These are phyloP conservation scores for Nicotiana noctiflora DNA, from an alignment of 257 asterid species.

Conservation along the genomic window DNA sequence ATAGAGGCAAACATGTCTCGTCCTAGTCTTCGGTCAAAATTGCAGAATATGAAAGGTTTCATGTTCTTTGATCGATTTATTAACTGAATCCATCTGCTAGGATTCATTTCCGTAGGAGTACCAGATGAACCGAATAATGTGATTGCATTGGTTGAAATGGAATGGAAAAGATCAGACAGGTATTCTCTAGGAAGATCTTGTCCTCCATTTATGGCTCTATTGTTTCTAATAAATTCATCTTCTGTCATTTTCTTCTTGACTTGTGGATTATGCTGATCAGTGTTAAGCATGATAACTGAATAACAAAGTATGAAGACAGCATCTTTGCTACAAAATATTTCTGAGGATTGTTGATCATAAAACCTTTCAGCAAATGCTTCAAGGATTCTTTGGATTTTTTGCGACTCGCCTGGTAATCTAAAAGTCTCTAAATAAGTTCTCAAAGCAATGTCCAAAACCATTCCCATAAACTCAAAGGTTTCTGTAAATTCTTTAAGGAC, in stretches of 20 bases:
- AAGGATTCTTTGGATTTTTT: slow-evolving; percentile 77
- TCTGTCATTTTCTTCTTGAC: slow-evolving; percentile 97
- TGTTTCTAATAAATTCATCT: slow-evolving; percentile 82
- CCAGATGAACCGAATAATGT: slow-evolving; percentile 30
- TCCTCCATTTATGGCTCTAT: slow-evolving; percentile 74
- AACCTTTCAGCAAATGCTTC: slow-evolving; percentile 91
- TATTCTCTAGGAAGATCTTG: slow-evolving; percentile 86
- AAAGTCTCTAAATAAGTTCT: slow-evolving; percentile 70
- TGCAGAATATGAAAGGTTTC: slow-evolving; percentile 49
- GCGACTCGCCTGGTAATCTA: slow-evolving; percentile 86
- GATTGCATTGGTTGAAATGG: slow-evolving; percentile 61
- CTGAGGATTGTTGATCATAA: slow-evolving; percentile 84
- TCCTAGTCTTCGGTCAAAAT: slow-evolving; percentile 71
- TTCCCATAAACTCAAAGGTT: slow-evolving; percentile 69
- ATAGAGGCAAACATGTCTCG: slow-evolving; percentile 82
- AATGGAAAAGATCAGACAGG: slow-evolving; percentile 71
- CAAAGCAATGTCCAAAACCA: slow-evolving; percentile 63
- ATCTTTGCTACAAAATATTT: slow-evolving; percentile 69
- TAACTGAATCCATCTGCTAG: slow-evolving; percentile 81
- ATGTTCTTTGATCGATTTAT: slow-evolving; percentile 52
- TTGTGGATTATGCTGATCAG: slow-evolving; percentile 92
- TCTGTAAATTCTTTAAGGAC: slow-evolving; percentile 74
- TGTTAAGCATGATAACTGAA: slow-evolving; percentile 87
- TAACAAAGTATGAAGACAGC: slow-evolving; percentile 70
- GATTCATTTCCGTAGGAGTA: slow-evolving; percentile 50